Evolutionary conservation across 257 asterid genomes (phyloP).

Genomic region (Mentha longifolia): DNA sequence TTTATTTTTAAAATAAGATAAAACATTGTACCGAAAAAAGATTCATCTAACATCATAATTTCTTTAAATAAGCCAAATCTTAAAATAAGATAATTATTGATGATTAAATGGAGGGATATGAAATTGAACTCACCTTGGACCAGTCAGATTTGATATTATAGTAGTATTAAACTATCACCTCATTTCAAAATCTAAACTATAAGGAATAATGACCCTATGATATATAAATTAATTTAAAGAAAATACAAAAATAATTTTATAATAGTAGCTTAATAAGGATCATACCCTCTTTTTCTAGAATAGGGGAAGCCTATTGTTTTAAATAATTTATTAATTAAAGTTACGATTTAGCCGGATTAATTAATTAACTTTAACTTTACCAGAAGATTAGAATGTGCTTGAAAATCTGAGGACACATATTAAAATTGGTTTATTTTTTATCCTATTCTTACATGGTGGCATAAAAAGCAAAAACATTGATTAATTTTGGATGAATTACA

Average conservation of each 20-base stretch:
- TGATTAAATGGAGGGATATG: background rate
- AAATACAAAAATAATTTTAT: too few species aligned
- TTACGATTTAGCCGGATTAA: background rate
- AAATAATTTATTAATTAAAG: background rate
- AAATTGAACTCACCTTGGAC: background rate
- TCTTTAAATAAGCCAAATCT: background rate
- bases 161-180: background rate
- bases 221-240: background rate
- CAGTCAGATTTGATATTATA: background rate
- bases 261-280: background rate
- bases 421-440: constrained; percentile 6
- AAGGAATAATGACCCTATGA: background rate
- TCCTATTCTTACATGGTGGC: constrained; percentile 13
- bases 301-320: background rate
- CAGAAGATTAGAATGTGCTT: constrained; percentile 21
- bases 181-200: background rate
- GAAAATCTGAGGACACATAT: constrained; percentile 14
- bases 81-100: too few species aligned
- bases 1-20: too few species aligned
- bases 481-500: constrained; percentile 40
- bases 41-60: too few species aligned
- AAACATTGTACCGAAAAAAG: too few species aligned
- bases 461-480: constrained; percentile 40
- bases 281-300: background rate
- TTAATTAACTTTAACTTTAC: constrained; percentile 24